A percentile compares a stretch with the other conserved stretches of the same genome.
These are phyloP conservation scores for Trichoderma gamsii DNA, from an alignment of 495 filamentous ascomycete genomes.

Conservation along the genomic window DNA sequence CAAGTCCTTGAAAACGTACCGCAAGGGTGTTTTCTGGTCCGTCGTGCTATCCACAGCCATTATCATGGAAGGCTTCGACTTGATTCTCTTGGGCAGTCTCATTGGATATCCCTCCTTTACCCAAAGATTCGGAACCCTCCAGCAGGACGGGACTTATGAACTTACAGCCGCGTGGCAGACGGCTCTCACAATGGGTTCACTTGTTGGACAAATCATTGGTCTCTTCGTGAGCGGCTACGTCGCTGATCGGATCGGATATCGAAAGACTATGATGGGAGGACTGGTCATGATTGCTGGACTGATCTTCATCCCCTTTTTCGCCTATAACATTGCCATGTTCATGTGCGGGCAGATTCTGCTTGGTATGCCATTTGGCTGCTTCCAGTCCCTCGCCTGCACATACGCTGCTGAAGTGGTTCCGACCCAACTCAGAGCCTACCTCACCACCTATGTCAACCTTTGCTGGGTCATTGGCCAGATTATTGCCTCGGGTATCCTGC, in stretches of 20 bases:
- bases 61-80: conserved; percentile 44
- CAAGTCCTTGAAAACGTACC: conserved; percentile 26
- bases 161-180: conserved; percentile 56
- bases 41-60: conserved; percentile 35
- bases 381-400: conserved; percentile 39
- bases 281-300: conserved; percentile 38
- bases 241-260: conserved; percentile 56
- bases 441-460: conserved; percentile 61
- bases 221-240: conserved; percentile 58
- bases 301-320: conserved; percentile 54
- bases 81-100: conserved; percentile 30
- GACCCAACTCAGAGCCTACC: conserved; percentile 52
- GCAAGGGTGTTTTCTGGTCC: conserved; percentile 34
- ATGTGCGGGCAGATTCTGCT: conserved; percentile 60
- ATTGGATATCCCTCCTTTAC: conserved; percentile 33
- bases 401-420: conserved; percentile 57
- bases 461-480: conserved; percentile 61
- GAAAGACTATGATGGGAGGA: conserved; percentile 27
- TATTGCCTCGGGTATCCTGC: conserved; percentile 44
- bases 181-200: conserved; percentile 46
- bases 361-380: conserved; percentile 61
- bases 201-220: conserved; percentile 57
- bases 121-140: conserved; percentile 23
- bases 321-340: conserved; percentile 50
- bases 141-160: conserved; percentile 47